phyloP scores from a whole-genome alignment of 805 yeast genomes.

The Cyberlindnera meyerae region DNA sequence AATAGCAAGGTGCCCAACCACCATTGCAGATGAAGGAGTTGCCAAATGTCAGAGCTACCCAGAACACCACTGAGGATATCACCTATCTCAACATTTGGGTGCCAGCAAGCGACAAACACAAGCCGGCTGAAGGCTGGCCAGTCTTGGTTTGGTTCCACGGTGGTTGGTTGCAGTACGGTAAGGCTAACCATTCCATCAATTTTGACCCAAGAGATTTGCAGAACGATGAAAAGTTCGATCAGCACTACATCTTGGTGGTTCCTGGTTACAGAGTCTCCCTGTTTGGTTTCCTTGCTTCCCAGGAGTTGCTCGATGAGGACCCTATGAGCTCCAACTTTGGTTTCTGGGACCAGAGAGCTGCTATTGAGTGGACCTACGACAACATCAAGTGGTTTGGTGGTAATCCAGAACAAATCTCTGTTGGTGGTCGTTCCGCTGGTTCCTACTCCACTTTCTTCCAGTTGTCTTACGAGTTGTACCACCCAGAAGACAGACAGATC shows the following conservation, averaged over 20 bases:
- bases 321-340: slow-evolving; percentile 22
- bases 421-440: slow-evolving; percentile 47
- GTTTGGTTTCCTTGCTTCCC: slow-evolving; percentile 33
- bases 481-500: slow-evolving; percentile 34
- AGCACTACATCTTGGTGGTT: slow-evolving; percentile 28
- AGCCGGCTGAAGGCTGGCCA: slow-evolving; percentile 37
- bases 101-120: slow-evolving; percentile 27
- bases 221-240: slow-evolving; percentile 28
- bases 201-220: slow-evolving; percentile 13
- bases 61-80: slow-evolving; percentile 29
- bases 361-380: slow-evolving; percentile 41
- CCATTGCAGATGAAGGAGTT: slow-evolving; percentile 11
- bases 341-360: slow-evolving; percentile 42
- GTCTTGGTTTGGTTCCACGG: slow-evolving; percentile 40
- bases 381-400: slow-evolving; percentile 44
- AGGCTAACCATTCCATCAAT: slow-evolving; percentile 15
- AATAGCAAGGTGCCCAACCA: slow-evolving; percentile 12
- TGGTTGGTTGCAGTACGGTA: slow-evolving; percentile 35
- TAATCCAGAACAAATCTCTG: slow-evolving; percentile 37
- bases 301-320: slow-evolving; percentile 24
- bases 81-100: slow-evolving; percentile 35
- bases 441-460: slow-evolving; percentile 40
- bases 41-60: slow-evolving; percentile 9
- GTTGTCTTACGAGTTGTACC: slow-evolving; percentile 37
- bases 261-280: slow-evolving; percentile 38